phyloP scores from a whole-genome alignment of 257 asterid species.

The Jasminum sambac region DNA sequence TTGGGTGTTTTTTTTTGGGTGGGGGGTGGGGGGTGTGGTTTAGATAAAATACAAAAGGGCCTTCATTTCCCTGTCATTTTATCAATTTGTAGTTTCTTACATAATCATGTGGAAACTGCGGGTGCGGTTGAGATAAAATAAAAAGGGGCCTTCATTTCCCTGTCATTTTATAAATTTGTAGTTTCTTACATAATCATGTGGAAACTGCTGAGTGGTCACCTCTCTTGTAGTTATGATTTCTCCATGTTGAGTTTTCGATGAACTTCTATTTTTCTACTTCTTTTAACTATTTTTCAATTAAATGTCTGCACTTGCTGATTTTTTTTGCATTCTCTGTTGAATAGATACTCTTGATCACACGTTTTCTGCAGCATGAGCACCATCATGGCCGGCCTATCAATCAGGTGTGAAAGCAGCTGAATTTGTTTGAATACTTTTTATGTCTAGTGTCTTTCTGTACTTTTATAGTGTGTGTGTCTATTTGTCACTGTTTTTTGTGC shows the following conservation, averaged over 20 bases:
- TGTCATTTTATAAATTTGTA: neutral
- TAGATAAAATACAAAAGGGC: no score
- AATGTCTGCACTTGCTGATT: constrained; percentile 29
- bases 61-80: neutral
- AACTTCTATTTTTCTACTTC: constrained; percentile 15
- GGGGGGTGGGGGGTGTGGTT: no score
- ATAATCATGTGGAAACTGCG: neutral
- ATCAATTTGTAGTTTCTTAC: neutral
- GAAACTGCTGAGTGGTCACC: neutral
- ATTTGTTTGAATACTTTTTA: constrained; percentile 14
- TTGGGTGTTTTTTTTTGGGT: no score
- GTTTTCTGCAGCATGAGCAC: constrained; percentile 98
- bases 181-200: neutral
- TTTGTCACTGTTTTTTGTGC: neutral
- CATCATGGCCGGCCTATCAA: constrained; percentile 83
- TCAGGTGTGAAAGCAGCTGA: constrained; percentile 51
- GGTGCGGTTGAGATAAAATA: no score
- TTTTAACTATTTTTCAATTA: neutral
- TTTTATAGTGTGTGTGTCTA: neutral
- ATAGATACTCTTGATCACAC: constrained; percentile 82
- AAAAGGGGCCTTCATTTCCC: neutral
- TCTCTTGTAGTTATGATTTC: constrained; percentile 12
- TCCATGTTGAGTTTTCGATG: constrained; percentile 20
- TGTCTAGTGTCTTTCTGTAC: neutral
- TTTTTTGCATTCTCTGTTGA: constrained; percentile 28